phyloP scores from a whole-genome alignment of 805 yeast genomes.

The Candida takata region DNA sequence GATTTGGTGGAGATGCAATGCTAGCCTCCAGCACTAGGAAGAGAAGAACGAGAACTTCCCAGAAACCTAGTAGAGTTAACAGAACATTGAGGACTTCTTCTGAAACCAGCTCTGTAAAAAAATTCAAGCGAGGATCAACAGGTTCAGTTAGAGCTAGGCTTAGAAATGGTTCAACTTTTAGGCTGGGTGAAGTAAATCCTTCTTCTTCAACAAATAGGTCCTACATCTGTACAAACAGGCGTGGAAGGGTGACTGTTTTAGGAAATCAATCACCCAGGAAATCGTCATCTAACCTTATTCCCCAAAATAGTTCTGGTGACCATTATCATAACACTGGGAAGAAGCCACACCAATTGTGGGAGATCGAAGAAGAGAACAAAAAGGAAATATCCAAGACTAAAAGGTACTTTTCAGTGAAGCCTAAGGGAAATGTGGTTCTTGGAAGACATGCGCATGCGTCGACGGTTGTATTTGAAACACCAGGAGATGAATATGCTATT shows the following conservation, averaged over 20 bases:
- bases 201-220: too few species aligned
- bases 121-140: not conserved
- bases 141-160: not conserved
- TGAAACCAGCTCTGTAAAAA: not conserved
- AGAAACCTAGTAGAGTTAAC: not conserved
- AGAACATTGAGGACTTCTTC: too few species aligned
- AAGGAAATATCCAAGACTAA: not conserved
- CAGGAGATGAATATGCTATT: constrained; percentile 15
- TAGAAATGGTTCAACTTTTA: too few species aligned
- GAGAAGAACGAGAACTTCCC: not conserved
- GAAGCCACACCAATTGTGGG: too few species aligned
- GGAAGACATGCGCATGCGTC: constrained; percentile 16
- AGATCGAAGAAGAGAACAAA: not conserved
- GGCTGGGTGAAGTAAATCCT: too few species aligned
- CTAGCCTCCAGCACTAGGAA: not conserved
- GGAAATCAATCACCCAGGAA: too few species aligned
- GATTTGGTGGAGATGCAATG: constrained; percentile 2
- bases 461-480: constrained; percentile 16
- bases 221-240: too few species aligned
- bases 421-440: constrained; percentile 8
- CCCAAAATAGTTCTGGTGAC: too few species aligned
- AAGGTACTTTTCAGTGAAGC: constrained; percentile 6
- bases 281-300: too few species aligned
- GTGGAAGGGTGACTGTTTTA: too few species aligned
- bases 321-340: too few species aligned